A percentile compares a stretch with the other conserved stretches of the same genome.
These are phyloP conservation scores for Penicillium sclerotigenum DNA, from an alignment of 2,329 filamentous ascomycete genomes.

Conservation along the genomic window DNA sequence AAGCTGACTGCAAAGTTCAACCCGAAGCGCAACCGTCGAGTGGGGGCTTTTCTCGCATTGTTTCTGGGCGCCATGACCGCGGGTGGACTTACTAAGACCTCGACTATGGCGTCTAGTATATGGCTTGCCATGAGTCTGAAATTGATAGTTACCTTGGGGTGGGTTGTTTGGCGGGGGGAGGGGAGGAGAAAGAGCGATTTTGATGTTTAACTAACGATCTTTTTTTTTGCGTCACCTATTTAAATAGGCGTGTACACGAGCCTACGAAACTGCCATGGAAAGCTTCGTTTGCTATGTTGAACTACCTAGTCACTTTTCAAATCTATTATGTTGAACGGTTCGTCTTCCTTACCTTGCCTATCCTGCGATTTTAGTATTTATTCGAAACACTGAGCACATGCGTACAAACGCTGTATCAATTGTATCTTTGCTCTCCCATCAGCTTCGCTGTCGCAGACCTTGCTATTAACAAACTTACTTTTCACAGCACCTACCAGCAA, in stretches of 20 bases:
- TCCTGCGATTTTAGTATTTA: no score
- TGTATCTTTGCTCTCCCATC: background rate
- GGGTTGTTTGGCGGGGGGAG: conserved; percentile 36
- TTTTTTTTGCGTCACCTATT: background rate
- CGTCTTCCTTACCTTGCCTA: background rate
- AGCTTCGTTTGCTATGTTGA: background rate
- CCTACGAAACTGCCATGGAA: background rate
- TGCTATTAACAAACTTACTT: background rate
- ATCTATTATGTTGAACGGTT: background rate
- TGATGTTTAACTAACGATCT: background rate
- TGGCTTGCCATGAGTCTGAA: conserved; percentile 44
- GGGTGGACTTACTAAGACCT: conserved; percentile 38
- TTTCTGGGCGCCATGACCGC: conserved; percentile 43
- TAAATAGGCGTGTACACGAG: background rate
- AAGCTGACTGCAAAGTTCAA: conserved; percentile 27
- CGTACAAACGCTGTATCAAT: background rate
- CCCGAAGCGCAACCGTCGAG: conserved; percentile 34
- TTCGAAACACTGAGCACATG: background rate
- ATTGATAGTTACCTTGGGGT: conserved; percentile 32
- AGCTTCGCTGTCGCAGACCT: background rate
- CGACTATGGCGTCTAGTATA: conserved; percentile 37
- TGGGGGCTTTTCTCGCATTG: conserved; percentile 37
- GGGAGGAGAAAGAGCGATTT: conserved; percentile 1
- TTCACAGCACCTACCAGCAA: background rate
- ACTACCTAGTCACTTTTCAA: no score